These are phyloP conservation scores for Paspalum vaginatum DNA, from an alignment of 176 grass and related monocot species.

Conservation along the genomic window DNA sequence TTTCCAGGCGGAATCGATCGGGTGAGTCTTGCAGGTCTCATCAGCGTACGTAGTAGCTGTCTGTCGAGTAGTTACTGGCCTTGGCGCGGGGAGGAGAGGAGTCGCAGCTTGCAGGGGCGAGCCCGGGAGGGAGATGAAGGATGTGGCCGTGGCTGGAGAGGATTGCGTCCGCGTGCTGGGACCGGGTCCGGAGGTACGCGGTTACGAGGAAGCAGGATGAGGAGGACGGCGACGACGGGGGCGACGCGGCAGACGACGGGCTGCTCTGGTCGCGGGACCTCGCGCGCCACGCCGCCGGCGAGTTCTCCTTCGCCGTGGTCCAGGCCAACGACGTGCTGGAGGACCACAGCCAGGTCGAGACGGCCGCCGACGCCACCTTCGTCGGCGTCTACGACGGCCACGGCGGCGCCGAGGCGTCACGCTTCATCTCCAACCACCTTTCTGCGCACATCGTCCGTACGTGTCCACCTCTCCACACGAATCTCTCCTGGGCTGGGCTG, in stretches of 20 bases:
- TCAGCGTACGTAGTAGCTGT: background rate
- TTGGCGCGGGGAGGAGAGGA: background rate
- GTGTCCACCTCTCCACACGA: constrained; percentile 20
- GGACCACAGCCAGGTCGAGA: constrained; percentile 98
- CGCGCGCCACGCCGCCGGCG: constrained; percentile 68
- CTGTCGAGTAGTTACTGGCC: background rate
- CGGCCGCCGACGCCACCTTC: constrained; percentile 64
- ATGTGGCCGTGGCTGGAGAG: constrained; percentile 92
- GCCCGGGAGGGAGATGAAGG: constrained; percentile 77
- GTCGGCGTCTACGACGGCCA: constrained; percentile 97
- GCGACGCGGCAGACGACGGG: constrained; percentile 51
- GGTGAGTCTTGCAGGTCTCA: background rate
- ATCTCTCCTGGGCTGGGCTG: no score
- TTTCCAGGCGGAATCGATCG: constrained; percentile 8
- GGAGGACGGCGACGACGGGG: background rate
- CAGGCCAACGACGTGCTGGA: constrained; percentile 96
- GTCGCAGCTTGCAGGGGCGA: constrained; percentile 11
- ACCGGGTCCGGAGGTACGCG: constrained; percentile 78
- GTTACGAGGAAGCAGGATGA: constrained; percentile 92
- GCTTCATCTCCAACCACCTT: constrained; percentile 88
- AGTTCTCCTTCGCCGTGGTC: constrained; percentile 93
- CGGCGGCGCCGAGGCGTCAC: constrained; percentile 89
- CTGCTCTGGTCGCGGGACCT: constrained; percentile 93
- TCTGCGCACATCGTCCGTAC: constrained; percentile 86
- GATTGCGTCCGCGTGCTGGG: constrained; percentile 85